phyloP scores from a whole-genome alignment of 352 stramenopile species.

The Globisporangium splendens region DNA sequence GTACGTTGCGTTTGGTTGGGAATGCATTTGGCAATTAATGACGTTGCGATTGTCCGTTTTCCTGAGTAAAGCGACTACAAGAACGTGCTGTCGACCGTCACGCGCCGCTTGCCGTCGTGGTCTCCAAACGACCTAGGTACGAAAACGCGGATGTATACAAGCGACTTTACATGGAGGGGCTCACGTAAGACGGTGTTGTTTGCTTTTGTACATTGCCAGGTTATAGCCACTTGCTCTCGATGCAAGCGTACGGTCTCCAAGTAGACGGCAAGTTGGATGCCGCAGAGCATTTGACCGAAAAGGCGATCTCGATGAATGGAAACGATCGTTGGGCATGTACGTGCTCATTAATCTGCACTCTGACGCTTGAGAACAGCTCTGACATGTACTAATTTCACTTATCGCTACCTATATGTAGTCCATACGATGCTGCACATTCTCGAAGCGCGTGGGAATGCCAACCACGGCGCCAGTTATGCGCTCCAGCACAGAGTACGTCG shows the following conservation, averaged over 20 bases:
- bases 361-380: background rate
- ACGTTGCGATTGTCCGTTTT: background rate
- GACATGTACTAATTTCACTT: constrained; percentile 1
- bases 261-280: constrained; percentile 59
- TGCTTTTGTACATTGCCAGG: constrained; percentile 16
- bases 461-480: constrained; percentile 82
- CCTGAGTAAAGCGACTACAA: constrained; percentile 52
- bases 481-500: constrained; percentile 58
- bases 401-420: constrained; percentile 29
- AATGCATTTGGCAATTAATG: background rate
- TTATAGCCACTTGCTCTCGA: constrained; percentile 74
- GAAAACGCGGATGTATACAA: no score
- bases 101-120: constrained; percentile 68
- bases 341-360: constrained; percentile 16
- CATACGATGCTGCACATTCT: constrained; percentile 77
- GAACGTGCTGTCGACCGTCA: constrained; percentile 73
- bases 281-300: constrained; percentile 65
- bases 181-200: background rate
- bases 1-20: constrained; percentile 21
- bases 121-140: constrained; percentile 60
- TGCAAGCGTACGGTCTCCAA: constrained; percentile 85
- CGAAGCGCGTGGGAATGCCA: constrained; percentile 75
- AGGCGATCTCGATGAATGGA: constrained; percentile 80
- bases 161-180: no score
- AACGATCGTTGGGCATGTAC: constrained; percentile 84